A percentile compares a stretch with the other conserved stretches of the same genome.
Conservation (phyloP, 2,329 filamentous ascomycete species). For the Claviceps africana region DNA sequence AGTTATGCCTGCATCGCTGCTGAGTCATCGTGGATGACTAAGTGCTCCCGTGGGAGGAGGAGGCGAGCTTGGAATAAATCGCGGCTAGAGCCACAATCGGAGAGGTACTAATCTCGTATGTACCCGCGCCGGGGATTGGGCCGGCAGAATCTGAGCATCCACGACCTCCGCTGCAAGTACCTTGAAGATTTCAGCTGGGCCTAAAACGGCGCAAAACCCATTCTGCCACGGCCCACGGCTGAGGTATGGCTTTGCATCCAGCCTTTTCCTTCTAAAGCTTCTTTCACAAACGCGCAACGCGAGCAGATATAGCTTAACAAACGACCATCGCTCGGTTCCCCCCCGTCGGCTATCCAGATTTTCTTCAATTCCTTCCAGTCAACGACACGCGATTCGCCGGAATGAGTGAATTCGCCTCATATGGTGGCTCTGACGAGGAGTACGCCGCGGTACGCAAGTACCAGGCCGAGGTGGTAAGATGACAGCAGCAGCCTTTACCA, state of each 20-base stretch:
- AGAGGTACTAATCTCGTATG: neutral
- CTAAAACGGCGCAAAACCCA: neutral
- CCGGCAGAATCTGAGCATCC: neutral
- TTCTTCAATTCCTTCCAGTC: neutral
- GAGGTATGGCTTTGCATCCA: neutral
- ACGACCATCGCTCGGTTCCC: neutral
- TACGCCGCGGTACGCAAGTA: slow-evolving; percentile 70
- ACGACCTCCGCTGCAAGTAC: neutral
- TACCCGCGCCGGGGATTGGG: neutral
- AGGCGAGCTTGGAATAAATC: neutral
- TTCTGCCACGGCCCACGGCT: neutral
- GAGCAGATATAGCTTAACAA: neutral
- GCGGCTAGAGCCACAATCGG: neutral
- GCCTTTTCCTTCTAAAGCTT: slow-evolving; percentile 1
- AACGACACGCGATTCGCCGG: slow-evolving; percentile 8
- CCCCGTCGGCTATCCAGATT: neutral
- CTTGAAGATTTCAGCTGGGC: neutral
- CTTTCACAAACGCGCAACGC: neutral
- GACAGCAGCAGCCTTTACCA: neutral
- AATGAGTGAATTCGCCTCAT: slow-evolving; percentile 60
- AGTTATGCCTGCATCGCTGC: neutral
- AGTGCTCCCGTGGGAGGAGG: neutral
- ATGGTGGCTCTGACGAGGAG: slow-evolving; percentile 65
- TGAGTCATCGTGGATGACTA: slow-evolving; percentile 1
- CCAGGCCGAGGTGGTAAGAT: slow-evolving; percentile 56